These are phyloP conservation scores for Botrytis elliptica DNA, from an alignment of 2,329 filamentous ascomycete genomes.

Conservation along the genomic window DNA sequence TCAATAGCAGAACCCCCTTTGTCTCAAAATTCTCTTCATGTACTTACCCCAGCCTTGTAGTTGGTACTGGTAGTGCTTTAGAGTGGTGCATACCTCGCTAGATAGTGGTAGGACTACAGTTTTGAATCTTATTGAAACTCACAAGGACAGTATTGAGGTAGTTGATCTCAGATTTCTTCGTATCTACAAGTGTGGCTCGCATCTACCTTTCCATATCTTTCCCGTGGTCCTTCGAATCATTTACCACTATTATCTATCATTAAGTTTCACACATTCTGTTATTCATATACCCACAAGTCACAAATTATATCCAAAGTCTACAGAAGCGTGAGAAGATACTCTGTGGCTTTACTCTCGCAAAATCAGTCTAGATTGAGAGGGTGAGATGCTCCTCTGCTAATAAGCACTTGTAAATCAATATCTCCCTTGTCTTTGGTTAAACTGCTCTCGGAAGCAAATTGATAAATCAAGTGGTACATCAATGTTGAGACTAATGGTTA, in stretches of 20 bases:
- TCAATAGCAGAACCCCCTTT: neutral
- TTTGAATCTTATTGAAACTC: neutral
- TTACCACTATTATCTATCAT: neutral
- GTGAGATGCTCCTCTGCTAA: neutral
- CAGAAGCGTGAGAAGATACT: neutral
- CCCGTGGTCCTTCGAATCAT: neutral
- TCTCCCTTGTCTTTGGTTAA: neutral
- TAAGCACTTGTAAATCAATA: neutral
- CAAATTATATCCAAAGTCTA: neutral
- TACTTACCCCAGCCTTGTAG: neutral
- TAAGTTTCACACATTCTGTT: neutral
- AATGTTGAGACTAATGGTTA: too few relatives aligned
- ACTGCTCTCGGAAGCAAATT: neutral
- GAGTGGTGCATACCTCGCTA: too few relatives aligned
- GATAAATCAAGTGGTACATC: neutral
- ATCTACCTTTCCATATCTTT: neutral
- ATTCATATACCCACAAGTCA: neutral
- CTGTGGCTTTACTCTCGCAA: neutral
- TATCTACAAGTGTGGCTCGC: neutral
- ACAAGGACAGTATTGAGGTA: neutral
- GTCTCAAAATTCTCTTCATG: neutral
- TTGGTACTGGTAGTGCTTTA: neutral
- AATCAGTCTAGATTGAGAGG: neutral
- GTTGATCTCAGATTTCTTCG: neutral
- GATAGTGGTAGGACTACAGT: neutral